Evolutionary conservation across 2,329 filamentous ascomycete genomes (phyloP).

Genomic region (Aspergillus thermomutatus): DNA sequence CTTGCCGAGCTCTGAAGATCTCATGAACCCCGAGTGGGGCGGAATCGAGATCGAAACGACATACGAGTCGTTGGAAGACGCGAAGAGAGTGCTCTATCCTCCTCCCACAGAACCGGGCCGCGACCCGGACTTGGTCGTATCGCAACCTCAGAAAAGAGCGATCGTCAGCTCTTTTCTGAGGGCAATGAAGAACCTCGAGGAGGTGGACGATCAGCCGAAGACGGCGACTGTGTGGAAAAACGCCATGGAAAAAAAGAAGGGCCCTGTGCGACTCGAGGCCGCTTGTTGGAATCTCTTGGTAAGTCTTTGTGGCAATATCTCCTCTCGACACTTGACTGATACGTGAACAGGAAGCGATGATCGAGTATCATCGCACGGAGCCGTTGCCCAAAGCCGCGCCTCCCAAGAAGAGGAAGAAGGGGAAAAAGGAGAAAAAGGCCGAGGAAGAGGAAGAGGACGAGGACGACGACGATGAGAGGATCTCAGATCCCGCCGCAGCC

Average conservation of each 20-base stretch:
- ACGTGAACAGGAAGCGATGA: constrained; percentile 17
- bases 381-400: constrained; percentile 19
- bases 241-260: constrained; percentile 15
- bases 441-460: background rate
- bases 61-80: constrained; percentile 19
- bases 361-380: constrained; percentile 22
- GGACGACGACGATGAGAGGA: background rate
- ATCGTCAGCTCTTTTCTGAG: constrained; percentile 28
- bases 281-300: constrained; percentile 34
- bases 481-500: background rate
- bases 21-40: constrained; percentile 8
- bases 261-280: constrained; percentile 23
- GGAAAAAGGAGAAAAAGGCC: background rate
- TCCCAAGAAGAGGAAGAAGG: constrained; percentile 2
- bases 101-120: background rate
- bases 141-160: constrained; percentile 14
- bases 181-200: constrained; percentile 30
- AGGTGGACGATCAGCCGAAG: constrained; percentile 27
- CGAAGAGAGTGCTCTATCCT: constrained; percentile 5
- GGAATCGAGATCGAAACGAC: constrained; percentile 7
- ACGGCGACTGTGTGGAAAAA: constrained; percentile 26
- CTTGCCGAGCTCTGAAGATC: background rate
- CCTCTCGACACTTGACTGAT: background rate
- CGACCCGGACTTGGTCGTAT: constrained; percentile 27
- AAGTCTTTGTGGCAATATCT: constrained; percentile 5